Percentiles rank a stretch among this genome's conserved stretches.
These are phyloP conservation scores for Chalara sp. DNA, from an alignment of 2,329 filamentous ascomycete species.

Conservation along the genomic window DNA sequence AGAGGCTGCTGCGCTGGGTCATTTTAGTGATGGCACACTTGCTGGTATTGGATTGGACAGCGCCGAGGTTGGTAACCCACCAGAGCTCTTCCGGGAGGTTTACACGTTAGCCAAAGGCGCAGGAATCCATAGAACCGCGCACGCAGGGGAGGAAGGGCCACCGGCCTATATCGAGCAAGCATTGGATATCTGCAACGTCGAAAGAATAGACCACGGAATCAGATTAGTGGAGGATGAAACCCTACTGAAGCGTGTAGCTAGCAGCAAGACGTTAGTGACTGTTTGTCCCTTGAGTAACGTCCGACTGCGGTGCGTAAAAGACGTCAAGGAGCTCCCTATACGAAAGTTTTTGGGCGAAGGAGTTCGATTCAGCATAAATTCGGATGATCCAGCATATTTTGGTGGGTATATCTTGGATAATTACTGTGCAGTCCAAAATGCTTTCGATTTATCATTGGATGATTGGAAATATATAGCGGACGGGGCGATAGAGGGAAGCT, in stretches of 20 bases:
- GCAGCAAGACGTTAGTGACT: slow-evolving; percentile 54
- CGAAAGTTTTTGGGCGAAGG: slow-evolving; percentile 35
- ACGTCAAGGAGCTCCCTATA: slow-evolving; percentile 38
- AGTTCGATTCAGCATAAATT: slow-evolving; percentile 40
- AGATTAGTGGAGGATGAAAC: slow-evolving; percentile 52
- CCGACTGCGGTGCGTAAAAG: slow-evolving; percentile 38
- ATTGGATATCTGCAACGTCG: slow-evolving; percentile 52
- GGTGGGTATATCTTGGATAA: slow-evolving; percentile 70
- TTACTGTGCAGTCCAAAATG: slow-evolving; percentile 68
- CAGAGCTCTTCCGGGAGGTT: slow-evolving; percentile 53
- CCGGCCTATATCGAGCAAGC: slow-evolving; percentile 57
- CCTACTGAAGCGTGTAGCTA: slow-evolving; percentile 52
- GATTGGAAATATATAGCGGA: slow-evolving; percentile 62
- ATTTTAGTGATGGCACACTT: slow-evolving; percentile 46
- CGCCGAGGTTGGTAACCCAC: slow-evolving; percentile 50
- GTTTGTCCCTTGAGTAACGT: slow-evolving; percentile 72
- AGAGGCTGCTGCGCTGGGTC: slow-evolving; percentile 34
- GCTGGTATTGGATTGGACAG: slow-evolving; percentile 62
- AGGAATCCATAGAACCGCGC: slow-evolving; percentile 59
- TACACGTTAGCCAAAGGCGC: slow-evolving; percentile 47
- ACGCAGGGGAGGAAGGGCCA: slow-evolving; percentile 71
- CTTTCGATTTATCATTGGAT: slow-evolving; percentile 52
- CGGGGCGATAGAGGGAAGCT: slow-evolving; percentile 60
- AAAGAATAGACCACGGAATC: slow-evolving; percentile 71
- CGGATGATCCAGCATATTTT: slow-evolving; percentile 50